Evolutionary conservation across 2,329 filamentous ascomycete genomes (phyloP), one percentile per base, ranked within the genome.

Genomic region (Ceratocystis huliohia): DNA sequence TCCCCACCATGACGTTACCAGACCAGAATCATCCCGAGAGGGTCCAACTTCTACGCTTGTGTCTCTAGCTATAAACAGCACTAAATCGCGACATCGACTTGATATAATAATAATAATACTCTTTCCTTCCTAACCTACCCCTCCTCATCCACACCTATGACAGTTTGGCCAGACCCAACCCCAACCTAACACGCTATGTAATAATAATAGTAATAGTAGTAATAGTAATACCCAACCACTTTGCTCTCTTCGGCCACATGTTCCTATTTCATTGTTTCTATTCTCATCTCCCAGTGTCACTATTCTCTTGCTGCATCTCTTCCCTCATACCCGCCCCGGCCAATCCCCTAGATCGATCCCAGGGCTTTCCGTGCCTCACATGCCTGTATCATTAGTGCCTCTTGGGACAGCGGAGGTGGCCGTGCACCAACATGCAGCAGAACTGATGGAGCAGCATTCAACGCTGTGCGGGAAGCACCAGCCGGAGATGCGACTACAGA

Each of bases 371-470:
- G 48, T 7, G 63, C 53, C 30, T 57, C 53, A 13, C 53, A 57
- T 28, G 53, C 53, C 53, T 57, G 53, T 15, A 57, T 33, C 63
- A 65, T 53, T n/a, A 65, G n/a, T 17, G 63, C 63, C 28, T 57
- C 63, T 33, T 65, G 63, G 22, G 63, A 65, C 30, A 65, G 25
- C 30, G 63, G 63, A 2, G 63, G 63, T 7, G 63, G 63, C 8
- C 63, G 63, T 22, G 50, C 48, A 25, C 48, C 48, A 22, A 46
- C 48, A 37, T 56, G 50, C 48, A 56, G 15, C 46, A 65, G 46
- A 7, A 30, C 61, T 10, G 37, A 41, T 41, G 61, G 61, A 7
- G 20, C 3, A 7, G 41, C 41, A n/a, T 37, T 20, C 5, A 28
- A n/a, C 41, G 61, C 25, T 22, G 61, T 22, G 15, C 25, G 37